A percentile compares a stretch with the other conserved stretches of the same genome.
phyloP scores from a whole-genome alignment of 202 grass and related monocot species.

The Hordeum pubiflorum region DNA sequence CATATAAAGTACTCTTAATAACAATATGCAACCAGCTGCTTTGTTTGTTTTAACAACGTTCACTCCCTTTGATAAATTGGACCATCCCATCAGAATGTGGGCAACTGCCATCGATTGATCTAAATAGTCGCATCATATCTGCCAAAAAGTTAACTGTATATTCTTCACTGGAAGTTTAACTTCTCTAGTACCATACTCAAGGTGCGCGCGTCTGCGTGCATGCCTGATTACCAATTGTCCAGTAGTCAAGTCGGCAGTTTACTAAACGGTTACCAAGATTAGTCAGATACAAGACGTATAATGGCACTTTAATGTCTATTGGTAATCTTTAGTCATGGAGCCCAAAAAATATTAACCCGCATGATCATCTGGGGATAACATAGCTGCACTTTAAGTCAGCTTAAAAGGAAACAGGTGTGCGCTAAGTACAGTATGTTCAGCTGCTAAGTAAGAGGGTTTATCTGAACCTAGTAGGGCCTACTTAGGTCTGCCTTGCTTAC shows the following conservation, averaged over 20 bases:
- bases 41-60: background rate
- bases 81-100: background rate
- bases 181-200: background rate
- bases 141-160: background rate
- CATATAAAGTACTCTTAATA: background rate
- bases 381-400: background rate
- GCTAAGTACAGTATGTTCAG: background rate
- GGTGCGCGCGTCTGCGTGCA: background rate
- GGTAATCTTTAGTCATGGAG: background rate
- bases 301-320: background rate
- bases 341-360: too few relatives aligned
- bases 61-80: background rate
- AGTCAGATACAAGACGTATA: background rate
- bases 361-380: background rate
- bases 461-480: background rate
- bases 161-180: background rate
- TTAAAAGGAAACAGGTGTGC: background rate
- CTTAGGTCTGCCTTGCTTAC: conserved; percentile 4
- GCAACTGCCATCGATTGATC: background rate
- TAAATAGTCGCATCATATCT: background rate
- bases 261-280: background rate
- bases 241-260: background rate
- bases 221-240: background rate
- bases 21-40: background rate
- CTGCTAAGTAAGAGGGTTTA: background rate